These are phyloP conservation scores for Lachancea cidri DNA, from an alignment of 805 yeast species.

Conservation along the genomic window DNA sequence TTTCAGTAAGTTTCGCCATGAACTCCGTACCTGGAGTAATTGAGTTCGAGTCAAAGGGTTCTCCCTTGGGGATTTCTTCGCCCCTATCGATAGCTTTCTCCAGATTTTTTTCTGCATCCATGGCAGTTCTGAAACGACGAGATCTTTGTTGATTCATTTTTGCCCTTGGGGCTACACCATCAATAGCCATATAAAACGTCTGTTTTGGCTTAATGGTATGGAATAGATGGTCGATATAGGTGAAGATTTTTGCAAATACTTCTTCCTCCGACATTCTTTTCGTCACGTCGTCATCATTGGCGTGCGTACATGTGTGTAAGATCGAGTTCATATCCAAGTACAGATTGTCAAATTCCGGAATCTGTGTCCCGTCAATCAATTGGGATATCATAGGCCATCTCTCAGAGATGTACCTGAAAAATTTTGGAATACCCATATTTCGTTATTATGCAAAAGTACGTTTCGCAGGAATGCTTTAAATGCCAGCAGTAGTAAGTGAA, in stretches of 20 bases:
- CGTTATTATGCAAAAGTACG: conserved; percentile 3
- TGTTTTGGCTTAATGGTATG: conserved; percentile 81
- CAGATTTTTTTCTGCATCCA: conserved; percentile 80
- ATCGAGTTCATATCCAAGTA: conserved; percentile 98
- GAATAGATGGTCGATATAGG: conserved; percentile 90
- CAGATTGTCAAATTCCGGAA: conserved; percentile 91
- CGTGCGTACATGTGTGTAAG: conserved; percentile 88
- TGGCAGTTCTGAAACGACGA: conserved; percentile 89
- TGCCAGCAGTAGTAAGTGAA: background rate
- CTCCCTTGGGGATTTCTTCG: conserved; percentile 66
- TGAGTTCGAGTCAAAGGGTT: conserved; percentile 83
- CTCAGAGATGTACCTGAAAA: conserved; percentile 93
- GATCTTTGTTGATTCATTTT: conserved; percentile 98
- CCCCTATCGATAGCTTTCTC: conserved; percentile 72
- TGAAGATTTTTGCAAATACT: conserved; percentile 87
- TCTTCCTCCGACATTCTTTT: conserved; percentile 80
- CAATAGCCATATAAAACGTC: conserved; percentile 92
- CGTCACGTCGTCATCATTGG: conserved; percentile 61
- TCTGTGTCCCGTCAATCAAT: conserved; percentile 69
- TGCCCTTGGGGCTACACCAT: conserved; percentile 98
- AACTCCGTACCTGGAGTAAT: conserved; percentile 97
- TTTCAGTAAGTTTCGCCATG: conserved; percentile 81
- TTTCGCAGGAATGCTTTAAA: background rate
- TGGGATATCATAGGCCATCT: conserved; percentile 98
- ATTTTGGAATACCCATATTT: conserved; percentile 87